Conservation (phyloP, 257 asterid genomes). For the Catharanthus roseus region DNA sequence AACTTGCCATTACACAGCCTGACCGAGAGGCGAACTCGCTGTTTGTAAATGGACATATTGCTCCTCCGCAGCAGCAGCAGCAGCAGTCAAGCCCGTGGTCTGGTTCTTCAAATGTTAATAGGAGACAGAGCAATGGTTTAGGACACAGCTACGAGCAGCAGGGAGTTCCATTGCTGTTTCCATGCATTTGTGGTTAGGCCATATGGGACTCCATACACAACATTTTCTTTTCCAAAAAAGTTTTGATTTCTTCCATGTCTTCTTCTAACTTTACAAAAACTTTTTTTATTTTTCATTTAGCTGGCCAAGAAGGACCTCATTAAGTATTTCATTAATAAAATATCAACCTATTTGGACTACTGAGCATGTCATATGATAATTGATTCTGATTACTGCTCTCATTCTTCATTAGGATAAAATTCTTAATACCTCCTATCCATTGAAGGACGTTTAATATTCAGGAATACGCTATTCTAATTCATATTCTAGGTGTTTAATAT, state of each 20-base stretch:
- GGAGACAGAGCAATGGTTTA: constrained; percentile 15
- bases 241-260: neutral
- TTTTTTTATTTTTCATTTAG: too few relatives aligned
- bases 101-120: constrained; percentile 23
- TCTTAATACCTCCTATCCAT: neutral
- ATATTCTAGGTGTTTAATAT: too few relatives aligned
- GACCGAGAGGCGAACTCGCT: constrained; percentile 26
- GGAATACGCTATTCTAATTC: too few relatives aligned
- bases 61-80: too few relatives aligned
- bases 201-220: neutral
- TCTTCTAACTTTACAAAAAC: neutral
- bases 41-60: constrained; percentile 34
- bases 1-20: constrained; percentile 13
- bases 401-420: neutral
- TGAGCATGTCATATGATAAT: neutral
- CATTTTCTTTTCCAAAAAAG: neutral
- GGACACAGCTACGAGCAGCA: constrained; percentile 22
- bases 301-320: too few relatives aligned
- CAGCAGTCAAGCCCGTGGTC: constrained; percentile 24
- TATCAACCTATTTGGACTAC: neutral
- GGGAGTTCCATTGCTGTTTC: constrained; percentile 29
- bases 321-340: neutral
- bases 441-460: too few relatives aligned
- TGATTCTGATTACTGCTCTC: neutral
- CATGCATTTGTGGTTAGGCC: constrained; percentile 39